Evolutionary conservation across 345 rosid species (phyloP).

Genomic region (Lagerstroemia speciosa): DNA sequence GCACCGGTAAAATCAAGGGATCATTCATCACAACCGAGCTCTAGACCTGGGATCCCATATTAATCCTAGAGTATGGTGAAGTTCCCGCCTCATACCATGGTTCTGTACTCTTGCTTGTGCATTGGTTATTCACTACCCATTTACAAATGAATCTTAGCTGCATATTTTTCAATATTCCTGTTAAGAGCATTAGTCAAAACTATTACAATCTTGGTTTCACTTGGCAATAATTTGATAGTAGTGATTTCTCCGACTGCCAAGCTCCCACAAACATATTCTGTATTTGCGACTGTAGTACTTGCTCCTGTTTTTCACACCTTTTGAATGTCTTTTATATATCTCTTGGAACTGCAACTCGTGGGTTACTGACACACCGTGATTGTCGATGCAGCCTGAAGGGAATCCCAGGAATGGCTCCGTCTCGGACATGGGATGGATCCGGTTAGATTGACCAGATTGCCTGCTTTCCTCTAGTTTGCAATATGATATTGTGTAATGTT

Average conservation of each 20-base stretch:
- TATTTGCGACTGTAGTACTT: neutral
- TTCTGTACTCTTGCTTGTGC: neutral
- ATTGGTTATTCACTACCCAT: neutral
- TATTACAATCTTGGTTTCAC: neutral
- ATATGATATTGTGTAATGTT: too few species aligned
- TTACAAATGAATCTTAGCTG: neutral
- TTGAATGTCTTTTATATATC: neutral
- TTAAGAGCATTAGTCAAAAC: neutral
- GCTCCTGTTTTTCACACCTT: neutral
- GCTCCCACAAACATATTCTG: neutral
- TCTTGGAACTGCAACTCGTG: neutral
- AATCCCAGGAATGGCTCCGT: neutral
- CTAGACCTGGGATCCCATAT: neutral
- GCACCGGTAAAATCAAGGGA: neutral
- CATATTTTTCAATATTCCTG: neutral
- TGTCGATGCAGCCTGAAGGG: neutral
- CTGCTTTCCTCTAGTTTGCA: too few species aligned
- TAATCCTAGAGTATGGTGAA: neutral
- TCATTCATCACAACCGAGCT: neutral
- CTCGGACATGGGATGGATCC: neutral
- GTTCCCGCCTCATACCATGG: neutral
- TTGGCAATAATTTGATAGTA: neutral
- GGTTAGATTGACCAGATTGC: neutral
- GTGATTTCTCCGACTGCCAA: neutral
- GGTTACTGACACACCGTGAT: neutral